phyloP scores from a whole-genome alignment of 2,329 filamentous ascomycete genomes.

The Pleoardoris graminearum region DNA sequence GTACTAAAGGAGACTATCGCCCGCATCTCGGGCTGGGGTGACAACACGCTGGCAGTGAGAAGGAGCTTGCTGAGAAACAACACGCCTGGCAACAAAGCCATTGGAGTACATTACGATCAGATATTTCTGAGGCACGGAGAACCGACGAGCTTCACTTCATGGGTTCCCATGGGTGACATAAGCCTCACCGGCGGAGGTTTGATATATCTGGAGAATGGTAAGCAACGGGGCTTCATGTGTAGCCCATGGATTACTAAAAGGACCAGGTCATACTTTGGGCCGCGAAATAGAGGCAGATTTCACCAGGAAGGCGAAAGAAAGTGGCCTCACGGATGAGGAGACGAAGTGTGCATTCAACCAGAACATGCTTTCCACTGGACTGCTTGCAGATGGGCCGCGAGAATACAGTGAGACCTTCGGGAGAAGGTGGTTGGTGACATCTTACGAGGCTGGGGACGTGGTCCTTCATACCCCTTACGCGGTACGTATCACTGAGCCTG shows the following conservation, averaged over 20 bases:
- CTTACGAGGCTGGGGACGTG: slow-evolving; percentile 59
- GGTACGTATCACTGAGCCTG: slow-evolving; percentile 13
- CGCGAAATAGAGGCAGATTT: slow-evolving; percentile 57
- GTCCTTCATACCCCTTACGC: slow-evolving; percentile 44
- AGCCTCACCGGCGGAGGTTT: slow-evolving; percentile 60
- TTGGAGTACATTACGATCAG: slow-evolving; percentile 65
- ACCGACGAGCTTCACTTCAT: slow-evolving; percentile 59
- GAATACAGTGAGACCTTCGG: slow-evolving; percentile 50
- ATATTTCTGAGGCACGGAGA: slow-evolving; percentile 61
- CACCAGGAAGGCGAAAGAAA: slow-evolving; percentile 51
- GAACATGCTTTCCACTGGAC: slow-evolving; percentile 62
- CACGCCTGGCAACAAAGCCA: slow-evolving; percentile 59
- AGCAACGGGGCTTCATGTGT: not conserved
- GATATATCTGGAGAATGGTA: slow-evolving; percentile 60
- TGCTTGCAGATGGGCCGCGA: slow-evolving; percentile 56
- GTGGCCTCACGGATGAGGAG: slow-evolving; percentile 58
- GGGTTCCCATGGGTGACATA: slow-evolving; percentile 61
- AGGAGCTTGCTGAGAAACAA: slow-evolving; percentile 61
- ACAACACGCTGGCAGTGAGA: slow-evolving; percentile 51
- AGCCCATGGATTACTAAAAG: not conserved
- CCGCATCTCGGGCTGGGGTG: slow-evolving; percentile 58
- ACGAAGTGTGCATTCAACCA: slow-evolving; percentile 52
- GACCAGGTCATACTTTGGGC: slow-evolving; percentile 51
- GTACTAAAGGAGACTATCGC: slow-evolving; percentile 55
- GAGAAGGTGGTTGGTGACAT: slow-evolving; percentile 56